These are phyloP conservation scores for Edaphochlamys debaryana DNA, from an alignment of 139 green algal genomes.

Conservation along the genomic window DNA sequence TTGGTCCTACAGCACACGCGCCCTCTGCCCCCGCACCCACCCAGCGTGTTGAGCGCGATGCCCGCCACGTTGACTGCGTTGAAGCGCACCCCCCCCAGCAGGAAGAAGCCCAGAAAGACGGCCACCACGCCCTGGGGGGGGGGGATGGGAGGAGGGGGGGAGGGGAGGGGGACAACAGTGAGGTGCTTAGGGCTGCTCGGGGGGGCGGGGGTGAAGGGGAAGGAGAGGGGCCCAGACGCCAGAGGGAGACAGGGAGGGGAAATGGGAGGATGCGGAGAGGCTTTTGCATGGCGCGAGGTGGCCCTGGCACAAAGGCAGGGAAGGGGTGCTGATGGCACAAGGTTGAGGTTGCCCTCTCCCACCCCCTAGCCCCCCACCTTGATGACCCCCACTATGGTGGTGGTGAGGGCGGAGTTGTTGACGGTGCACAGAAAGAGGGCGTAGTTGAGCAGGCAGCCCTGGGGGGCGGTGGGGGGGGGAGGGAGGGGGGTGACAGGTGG, in stretches of 20 bases:
- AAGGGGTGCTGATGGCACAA: too few relatives aligned
- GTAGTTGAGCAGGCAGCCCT: constrained; percentile 61
- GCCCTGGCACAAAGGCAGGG: too few relatives aligned
- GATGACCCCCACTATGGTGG: constrained; percentile 62
- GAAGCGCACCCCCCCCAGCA: constrained; percentile 47
- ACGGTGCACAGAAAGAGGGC: constrained; percentile 56
- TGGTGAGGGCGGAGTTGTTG: constrained; percentile 61
- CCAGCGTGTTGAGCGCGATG: constrained; percentile 31
- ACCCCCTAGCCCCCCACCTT: constrained; percentile 43
- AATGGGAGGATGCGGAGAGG: too few relatives aligned
- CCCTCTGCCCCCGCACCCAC: not conserved
- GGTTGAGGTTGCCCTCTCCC: too few relatives aligned
- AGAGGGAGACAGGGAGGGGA: too few relatives aligned
- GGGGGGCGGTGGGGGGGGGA: not conserved
- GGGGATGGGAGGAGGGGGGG: too few relatives aligned
- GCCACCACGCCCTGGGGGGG: constrained; percentile 43
- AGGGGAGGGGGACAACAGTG: too few relatives aligned
- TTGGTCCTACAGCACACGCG: not conserved
- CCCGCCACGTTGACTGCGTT: constrained; percentile 22
- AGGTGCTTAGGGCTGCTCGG: too few relatives aligned
- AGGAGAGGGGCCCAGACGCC: too few relatives aligned
- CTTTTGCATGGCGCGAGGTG: too few relatives aligned
- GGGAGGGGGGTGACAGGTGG: too few relatives aligned
- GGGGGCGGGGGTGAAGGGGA: too few relatives aligned
- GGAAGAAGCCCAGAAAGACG: constrained; percentile 56